phyloP scores from a whole-genome alignment of 768 basidiomycete species.

The Leccinum longicurvipes region DNA sequence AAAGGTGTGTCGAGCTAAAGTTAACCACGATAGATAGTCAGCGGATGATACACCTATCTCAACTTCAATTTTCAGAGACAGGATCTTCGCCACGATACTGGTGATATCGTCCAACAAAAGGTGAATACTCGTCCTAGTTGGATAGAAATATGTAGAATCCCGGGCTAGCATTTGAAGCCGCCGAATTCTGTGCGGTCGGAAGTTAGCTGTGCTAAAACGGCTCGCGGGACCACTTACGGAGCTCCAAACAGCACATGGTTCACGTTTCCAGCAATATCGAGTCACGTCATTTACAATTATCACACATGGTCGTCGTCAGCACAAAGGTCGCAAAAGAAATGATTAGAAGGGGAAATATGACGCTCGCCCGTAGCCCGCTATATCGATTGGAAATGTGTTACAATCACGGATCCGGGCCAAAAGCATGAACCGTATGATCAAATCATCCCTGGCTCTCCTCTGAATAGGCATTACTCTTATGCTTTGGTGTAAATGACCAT shows the following conservation, averaged over 20 bases:
- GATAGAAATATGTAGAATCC: not conserved
- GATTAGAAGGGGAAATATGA: not conserved
- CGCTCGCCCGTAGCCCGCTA: not conserved
- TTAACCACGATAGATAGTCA: not conserved
- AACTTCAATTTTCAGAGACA: not conserved
- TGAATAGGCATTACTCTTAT: conserved; percentile 82
- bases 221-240: not conserved
- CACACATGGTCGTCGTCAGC: not conserved
- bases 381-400: not conserved
- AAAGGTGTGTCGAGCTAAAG: not conserved
- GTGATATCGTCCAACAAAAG: not conserved
- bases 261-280: not conserved
- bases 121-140: not conserved
- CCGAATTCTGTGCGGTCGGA: not conserved
- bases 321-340: not conserved
- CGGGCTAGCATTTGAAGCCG: not conserved
- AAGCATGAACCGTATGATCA: conserved; percentile 26
- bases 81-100: not conserved
- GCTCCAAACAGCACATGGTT: not conserved
- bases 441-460: conserved; percentile 60
- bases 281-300: not conserved
- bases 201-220: not conserved
- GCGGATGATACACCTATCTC: not conserved
- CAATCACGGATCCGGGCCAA: too few species aligned
- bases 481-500: conserved; percentile 89